Percentiles rank a stretch among this genome's conserved stretches.
Evolutionary conservation across 345 rosid species (phyloP).

Genomic region (Trapa bicornis): DNA sequence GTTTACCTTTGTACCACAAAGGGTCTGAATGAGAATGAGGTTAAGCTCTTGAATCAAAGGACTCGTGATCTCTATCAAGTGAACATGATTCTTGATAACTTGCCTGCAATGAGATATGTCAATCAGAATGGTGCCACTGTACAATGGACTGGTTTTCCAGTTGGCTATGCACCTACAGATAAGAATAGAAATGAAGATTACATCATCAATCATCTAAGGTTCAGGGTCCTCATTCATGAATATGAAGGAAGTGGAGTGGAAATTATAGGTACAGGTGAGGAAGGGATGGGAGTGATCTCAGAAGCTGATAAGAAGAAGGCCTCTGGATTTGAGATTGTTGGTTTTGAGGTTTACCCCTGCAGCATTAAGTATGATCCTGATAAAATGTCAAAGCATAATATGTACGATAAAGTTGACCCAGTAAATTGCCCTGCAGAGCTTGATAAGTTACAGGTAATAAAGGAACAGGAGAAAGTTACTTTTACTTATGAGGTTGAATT

Average conservation of each 20-base stretch:
- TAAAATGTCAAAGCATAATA: not conserved
- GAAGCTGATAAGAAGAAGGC: too few relatives aligned
- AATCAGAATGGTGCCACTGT: not conserved
- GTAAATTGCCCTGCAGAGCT: constrained; percentile 5
- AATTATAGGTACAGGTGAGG: too few relatives aligned
- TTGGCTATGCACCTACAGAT: not conserved
- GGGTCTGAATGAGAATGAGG: constrained; percentile 24
- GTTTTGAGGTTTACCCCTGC: constrained; percentile 12
- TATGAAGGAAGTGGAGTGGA: not conserved
- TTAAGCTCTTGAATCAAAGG: constrained; percentile 36
- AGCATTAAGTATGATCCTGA: constrained; percentile 5
- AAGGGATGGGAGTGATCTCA: too few relatives aligned
- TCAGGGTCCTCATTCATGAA: constrained; percentile 9
- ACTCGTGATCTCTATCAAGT: constrained; percentile 1
- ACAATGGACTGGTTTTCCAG: constrained; percentile 11
- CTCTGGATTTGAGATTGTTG: constrained; percentile 6
- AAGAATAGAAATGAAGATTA: not conserved
- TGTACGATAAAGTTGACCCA: not conserved
- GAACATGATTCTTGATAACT: constrained; percentile 8
- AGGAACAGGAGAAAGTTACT: constrained; percentile 12
- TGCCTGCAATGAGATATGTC: constrained; percentile 5
- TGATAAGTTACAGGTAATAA: constrained; percentile 13
- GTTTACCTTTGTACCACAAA: constrained; percentile 33
- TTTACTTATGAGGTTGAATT: constrained; percentile 14
- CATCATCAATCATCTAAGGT: constrained; percentile 13